These are phyloP conservation scores for Cercophora newfieldiana DNA, from an alignment of 495 filamentous ascomycete species.

Conservation along the genomic window DNA sequence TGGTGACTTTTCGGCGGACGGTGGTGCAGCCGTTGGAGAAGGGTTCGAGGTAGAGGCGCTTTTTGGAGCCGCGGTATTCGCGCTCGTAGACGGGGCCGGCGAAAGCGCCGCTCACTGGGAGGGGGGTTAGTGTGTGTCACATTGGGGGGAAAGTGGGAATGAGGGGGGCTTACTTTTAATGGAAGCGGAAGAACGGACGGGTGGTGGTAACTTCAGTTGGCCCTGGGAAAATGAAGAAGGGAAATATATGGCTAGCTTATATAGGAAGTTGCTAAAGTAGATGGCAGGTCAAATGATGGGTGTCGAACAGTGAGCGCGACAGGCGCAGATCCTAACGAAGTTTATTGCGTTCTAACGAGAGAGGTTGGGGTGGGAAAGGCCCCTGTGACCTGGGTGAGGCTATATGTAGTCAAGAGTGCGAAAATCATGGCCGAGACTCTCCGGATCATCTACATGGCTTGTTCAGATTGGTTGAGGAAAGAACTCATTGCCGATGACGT, in stretches of 20 bases:
- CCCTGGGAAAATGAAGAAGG: not conserved
- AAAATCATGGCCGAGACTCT: not conserved
- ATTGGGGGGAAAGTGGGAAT: not conserved
- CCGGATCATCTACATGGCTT: not conserved
- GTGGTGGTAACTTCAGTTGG: no score
- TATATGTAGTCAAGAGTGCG: not conserved
- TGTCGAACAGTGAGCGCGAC: not conserved
- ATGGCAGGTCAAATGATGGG: not conserved
- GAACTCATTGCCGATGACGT: not conserved
- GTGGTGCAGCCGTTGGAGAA: constrained; percentile 38
- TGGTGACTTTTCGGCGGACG: constrained; percentile 44
- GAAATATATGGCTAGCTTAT: not conserved
- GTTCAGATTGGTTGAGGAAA: not conserved
- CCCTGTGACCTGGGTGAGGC: not conserved
- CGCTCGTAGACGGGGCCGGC: constrained; percentile 14
- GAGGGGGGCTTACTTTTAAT: not conserved
- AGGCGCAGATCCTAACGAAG: not conserved
- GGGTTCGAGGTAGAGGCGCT: constrained; percentile 49
- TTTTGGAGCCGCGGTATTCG: constrained; percentile 32
- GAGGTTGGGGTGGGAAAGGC: not conserved
- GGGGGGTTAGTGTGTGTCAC: not conserved
- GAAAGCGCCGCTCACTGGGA: constrained; percentile 1
- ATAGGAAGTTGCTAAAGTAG: not conserved
- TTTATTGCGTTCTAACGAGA: not conserved
- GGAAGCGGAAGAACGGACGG: not conserved